A percentile compares a stretch with the other conserved stretches of the same genome.
Evolutionary conservation across 257 asterid genomes (phyloP).

Genomic region (Parsonsia alboflavescens): DNA sequence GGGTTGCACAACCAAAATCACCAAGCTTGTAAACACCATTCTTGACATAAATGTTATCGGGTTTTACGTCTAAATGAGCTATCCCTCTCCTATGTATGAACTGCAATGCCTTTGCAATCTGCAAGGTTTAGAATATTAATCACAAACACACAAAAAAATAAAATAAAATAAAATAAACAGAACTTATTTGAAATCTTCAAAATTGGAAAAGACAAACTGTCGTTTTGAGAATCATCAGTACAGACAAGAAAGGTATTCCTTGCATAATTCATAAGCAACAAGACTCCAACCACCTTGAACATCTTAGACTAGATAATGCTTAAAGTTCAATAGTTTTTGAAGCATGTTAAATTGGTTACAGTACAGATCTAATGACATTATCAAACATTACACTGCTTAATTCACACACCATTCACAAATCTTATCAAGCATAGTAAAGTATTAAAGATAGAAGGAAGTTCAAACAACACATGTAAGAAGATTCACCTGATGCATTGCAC

Average conservation of each 20-base stretch:
- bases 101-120: conserved; percentile 85
- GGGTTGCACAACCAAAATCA: conserved; percentile 94
- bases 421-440: not conserved
- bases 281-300: too few species aligned
- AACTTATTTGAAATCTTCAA: not conserved
- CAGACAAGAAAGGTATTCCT: not conserved
- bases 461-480: too few species aligned
- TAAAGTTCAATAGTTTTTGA: not conserved
- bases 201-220: not conserved
- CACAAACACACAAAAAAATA: not conserved
- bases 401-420: not conserved
- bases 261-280: not conserved
- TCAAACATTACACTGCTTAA: not conserved
- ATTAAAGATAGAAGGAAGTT: not conserved
- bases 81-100: conserved; percentile 68
- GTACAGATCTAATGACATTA: not conserved
- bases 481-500: conserved; percentile 78
- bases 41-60: conserved; percentile 88
- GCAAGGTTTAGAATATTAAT: conserved; percentile 16
- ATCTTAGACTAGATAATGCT: not conserved
- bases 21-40: conserved; percentile 82
- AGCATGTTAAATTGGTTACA: not conserved
- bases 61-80: conserved; percentile 88
- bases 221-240: not conserved
- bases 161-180: too few species aligned